phyloP scores from a whole-genome alignment of 2,329 filamentous ascomycete genomes.

The Colletotrichum acutatum region DNA sequence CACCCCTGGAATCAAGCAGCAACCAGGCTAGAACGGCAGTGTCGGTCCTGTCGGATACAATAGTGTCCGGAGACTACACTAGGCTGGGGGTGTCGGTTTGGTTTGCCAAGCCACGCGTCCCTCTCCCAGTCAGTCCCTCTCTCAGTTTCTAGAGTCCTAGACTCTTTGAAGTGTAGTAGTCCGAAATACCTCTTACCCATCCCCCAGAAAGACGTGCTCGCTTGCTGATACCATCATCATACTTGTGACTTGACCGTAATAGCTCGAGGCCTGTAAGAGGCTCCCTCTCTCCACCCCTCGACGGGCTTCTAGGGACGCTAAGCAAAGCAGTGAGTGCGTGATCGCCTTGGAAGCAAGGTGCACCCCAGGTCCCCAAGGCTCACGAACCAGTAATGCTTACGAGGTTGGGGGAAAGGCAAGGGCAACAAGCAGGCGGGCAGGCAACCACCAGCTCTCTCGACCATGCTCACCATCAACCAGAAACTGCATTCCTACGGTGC shows the following conservation, averaged over 20 bases:
- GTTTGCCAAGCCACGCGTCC: constrained; percentile 21
- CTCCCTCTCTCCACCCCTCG: not conserved
- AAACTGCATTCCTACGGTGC: constrained; percentile 12
- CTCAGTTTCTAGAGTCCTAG: too few species aligned
- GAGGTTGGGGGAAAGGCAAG: not conserved
- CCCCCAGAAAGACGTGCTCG: not conserved
- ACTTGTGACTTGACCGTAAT: not conserved
- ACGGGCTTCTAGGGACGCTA: not conserved
- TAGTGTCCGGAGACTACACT: not conserved
- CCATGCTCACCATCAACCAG: not conserved
- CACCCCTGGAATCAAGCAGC: not conserved
- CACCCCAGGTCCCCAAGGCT: not conserved
- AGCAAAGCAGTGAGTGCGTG: constrained; percentile 16
- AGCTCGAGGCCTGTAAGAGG: not conserved
- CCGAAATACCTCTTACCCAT: too few species aligned
- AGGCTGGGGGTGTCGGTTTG: not conserved
- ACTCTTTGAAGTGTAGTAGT: too few species aligned
- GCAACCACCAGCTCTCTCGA: constrained; percentile 2
- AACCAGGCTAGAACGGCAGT: constrained; percentile 10
- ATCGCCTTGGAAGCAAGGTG: constrained; percentile 19
- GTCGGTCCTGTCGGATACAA: constrained; percentile 15
- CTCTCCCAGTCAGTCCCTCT: not conserved
- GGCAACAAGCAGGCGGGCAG: not conserved
- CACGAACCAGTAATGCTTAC: not conserved
- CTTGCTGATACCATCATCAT: not conserved